These are phyloP conservation scores for Nakazawaea anatomiae DNA, from an alignment of 805 yeast species.

Conservation along the genomic window DNA sequence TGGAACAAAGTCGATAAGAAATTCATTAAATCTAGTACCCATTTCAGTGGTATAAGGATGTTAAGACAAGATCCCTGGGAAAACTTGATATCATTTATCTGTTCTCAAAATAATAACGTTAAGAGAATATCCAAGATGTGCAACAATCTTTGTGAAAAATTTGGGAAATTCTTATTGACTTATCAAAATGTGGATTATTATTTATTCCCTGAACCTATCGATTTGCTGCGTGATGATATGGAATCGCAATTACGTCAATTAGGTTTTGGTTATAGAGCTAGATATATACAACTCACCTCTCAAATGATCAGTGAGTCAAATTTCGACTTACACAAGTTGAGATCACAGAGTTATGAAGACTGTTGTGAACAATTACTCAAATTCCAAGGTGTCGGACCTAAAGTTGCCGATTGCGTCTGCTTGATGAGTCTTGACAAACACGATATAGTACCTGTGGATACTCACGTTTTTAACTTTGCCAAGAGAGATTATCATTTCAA, in stretches of 20 bases:
- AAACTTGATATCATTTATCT: slow-evolving; percentile 80
- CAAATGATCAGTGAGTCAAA: slow-evolving; percentile 34
- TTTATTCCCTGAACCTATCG: slow-evolving; percentile 68
- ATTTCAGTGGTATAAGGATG: slow-evolving; percentile 70
- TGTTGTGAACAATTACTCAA: slow-evolving; percentile 56
- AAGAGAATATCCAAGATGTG: slow-evolving; percentile 93
- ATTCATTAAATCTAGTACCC: slow-evolving; percentile 31
- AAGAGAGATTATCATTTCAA: slow-evolving; percentile 68
- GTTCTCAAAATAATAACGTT: slow-evolving; percentile 94
- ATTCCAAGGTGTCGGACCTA: slow-evolving; percentile 91
- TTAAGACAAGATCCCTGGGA: slow-evolving; percentile 98
- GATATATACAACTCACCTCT: slow-evolving; percentile 78
- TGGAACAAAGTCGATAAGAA: slow-evolving; percentile 58
- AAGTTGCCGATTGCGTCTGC: slow-evolving; percentile 95
- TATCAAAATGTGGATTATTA: slow-evolving; percentile 45
- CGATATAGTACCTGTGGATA: slow-evolving; percentile 90
- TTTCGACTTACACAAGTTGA: slow-evolving; percentile 34
- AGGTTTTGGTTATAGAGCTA: slow-evolving; percentile 91
- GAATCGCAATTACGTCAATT: slow-evolving; percentile 33
- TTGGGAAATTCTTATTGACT: slow-evolving; percentile 48
- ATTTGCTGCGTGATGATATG: slow-evolving; percentile 27
- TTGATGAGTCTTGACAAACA: slow-evolving; percentile 86
- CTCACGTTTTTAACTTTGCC: slow-evolving; percentile 90
- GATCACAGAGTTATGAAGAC: slow-evolving; percentile 40
- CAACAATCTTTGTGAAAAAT: slow-evolving; percentile 63